Evolutionary conservation across 2,329 filamentous ascomycete genomes (phyloP), one percentile per base, ranked within the genome.

Genomic region (Pseudofabraea citricarpa): DNA sequence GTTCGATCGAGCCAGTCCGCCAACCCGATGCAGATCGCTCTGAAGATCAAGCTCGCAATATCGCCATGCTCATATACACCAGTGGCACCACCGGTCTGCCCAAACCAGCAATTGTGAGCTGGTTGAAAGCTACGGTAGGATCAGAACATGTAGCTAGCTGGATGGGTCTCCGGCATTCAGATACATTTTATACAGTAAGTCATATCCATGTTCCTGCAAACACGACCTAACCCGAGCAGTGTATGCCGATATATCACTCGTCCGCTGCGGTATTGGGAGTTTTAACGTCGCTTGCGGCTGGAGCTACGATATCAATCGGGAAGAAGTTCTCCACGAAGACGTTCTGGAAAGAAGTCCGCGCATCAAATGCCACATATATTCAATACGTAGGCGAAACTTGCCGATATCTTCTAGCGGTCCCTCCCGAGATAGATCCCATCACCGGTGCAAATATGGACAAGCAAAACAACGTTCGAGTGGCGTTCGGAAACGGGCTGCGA

Each of bases 321-420:
- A 81, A 79, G 53, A 87, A 84, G 55, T 94, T 95, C 68, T 90
- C 85, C 2, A 85, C 84, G 2, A 77, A 75, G 48, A 79, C 72
- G 1, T 93, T 91, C 65, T 93, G 87, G 84, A 69, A 77, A 13
- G 86, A 91, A 43, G 83, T 84, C 13, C 77, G 85, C n/a, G 74
- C 75, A 35, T 77, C 76, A 38, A 69, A 83, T 7, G 84, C 88
- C 16, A 93, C 86, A 1, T 73, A 82, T 4, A 83, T 94, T 48
- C 88, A 94, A 60, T 95, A 95, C 59, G 89, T 95, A 12, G 89
- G 89, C 41, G 89, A 95, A 64, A 91, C 87, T 1, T 84, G 88
- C 51, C 83, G 89, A 5, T 95, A 95, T 61, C 75, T 94, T 4
- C 73, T 94, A 9, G 74, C 85, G 0, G 79, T 81, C 0, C 67